Evolutionary conservation across 768 basidiomycete species (phyloP).

Genomic region (Mycena venus): DNA sequence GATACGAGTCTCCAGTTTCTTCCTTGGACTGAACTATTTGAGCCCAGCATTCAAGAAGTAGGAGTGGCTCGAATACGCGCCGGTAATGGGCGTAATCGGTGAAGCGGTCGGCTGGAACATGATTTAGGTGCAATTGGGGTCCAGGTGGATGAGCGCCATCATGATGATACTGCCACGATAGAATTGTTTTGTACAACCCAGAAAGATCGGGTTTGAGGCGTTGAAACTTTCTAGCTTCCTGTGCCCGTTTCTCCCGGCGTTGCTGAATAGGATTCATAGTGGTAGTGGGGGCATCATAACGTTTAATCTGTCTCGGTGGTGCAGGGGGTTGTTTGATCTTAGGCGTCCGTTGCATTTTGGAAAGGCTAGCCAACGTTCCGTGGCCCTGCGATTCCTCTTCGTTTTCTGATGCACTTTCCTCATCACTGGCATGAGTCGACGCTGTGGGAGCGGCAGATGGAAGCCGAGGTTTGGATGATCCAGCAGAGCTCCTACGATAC

Average conservation of each 20-base stretch:
- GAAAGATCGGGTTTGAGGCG: conserved; percentile 89
- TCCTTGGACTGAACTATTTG: conserved; percentile 87
- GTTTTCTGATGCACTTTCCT: conserved; percentile 57
- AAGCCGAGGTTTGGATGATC: conserved; percentile 36
- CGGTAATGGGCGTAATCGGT: conserved; percentile 75
- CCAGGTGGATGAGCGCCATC: conserved; percentile 72
- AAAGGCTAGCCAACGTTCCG: conserved; percentile 62
- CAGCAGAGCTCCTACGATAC: conserved; percentile 47
- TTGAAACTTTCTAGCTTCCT: conserved; percentile 71
- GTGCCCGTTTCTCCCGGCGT: conserved; percentile 63
- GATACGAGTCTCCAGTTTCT: conserved; percentile 64
- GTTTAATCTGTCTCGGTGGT: conserved; percentile 71
- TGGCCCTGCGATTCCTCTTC: conserved; percentile 59
- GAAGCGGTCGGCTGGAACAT: conserved; percentile 77
- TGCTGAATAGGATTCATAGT: conserved; percentile 60
- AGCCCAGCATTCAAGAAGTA: conserved; percentile 92
- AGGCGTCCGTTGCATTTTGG: conserved; percentile 72
- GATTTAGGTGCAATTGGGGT: conserved; percentile 49
- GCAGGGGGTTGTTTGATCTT: conserved; percentile 68
- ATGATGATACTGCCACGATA: conserved; percentile 91
- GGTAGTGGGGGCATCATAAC: conserved; percentile 68
- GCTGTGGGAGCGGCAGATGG: conserved; percentile 32
- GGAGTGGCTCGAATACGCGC: conserved; percentile 83
- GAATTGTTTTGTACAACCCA: conserved; percentile 78
- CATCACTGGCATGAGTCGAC: conserved; percentile 57